Base-by-base conservation (phyloP, 1,284 basidiomycete species). In the Veloboletus limbatus region DNA sequence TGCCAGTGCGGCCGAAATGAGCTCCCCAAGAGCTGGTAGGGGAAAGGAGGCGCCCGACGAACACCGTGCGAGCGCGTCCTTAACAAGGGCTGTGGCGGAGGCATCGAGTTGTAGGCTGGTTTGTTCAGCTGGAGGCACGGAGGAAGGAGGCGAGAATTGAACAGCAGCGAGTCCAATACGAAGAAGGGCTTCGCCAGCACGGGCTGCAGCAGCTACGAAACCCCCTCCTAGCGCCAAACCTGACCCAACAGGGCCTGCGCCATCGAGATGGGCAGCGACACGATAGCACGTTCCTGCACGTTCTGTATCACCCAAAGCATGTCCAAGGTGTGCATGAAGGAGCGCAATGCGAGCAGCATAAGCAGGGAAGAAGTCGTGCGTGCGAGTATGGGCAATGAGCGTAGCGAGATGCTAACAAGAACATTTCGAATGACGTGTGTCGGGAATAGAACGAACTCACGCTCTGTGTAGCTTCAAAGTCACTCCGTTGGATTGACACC, bases 281-380 rank as follows among this genome's bases (percentile, higher is more conserved):
- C 67, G 69, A 61, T 88, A 89, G 48, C 82, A 86, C 25, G 73
- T 66, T 33, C 70, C 53, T 14, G 86, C 86, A 3, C 77, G 71
- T 10, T 70, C 67, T 2, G 65, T 60, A 20, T 71, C 67, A 6
- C 71, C 70, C 13, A 74, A 57, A 4, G 82, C 78, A 58, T 89
- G 86, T 8, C 84, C 79, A 17, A 89, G 74, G 50, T 88, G 84
- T 0, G 79, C 85, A 50, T 86, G 76, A 48, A 83, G 76, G 4
- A 88, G 69, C 2, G 83, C 74, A 13, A 88, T 78, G 6, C 82
- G 78, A 0, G 80, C 71, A 2, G 79, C 71, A 56, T 82, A 88
- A 0, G 64, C 48, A 9, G 62, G 51, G 56, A 85, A 90, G 28
- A 88, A 63, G 10, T 64, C 60, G 47, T 76, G 63, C 1, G 76